Percentiles rank a stretch among this genome's conserved stretches.
Conservation (phyloP, 108 stramenopile genomes). For the Bacterosira constricta region DNA sequence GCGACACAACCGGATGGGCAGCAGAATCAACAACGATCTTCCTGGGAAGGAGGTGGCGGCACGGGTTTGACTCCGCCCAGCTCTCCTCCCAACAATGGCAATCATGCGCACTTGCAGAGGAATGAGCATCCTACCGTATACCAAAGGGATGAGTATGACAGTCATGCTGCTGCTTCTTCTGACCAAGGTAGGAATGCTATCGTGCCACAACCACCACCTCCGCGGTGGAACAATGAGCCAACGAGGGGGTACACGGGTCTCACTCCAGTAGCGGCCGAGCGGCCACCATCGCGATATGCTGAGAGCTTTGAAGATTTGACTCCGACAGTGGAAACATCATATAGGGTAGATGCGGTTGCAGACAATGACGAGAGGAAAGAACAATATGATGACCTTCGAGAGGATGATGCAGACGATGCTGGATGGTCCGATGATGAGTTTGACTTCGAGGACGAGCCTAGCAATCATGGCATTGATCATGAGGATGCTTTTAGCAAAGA, state of each 20-base stretch:
- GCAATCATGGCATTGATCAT: background rate
- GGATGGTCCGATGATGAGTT: slow-evolving; percentile 51
- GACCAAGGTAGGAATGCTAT: too few species aligned
- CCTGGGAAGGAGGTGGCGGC: slow-evolving; percentile 12
- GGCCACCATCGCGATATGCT: background rate
- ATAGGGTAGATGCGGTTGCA: background rate
- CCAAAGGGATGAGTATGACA: slow-evolving; percentile 18
- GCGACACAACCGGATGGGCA: slow-evolving; percentile 64
- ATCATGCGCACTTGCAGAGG: background rate
- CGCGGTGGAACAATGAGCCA: background rate
- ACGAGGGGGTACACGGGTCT: background rate
- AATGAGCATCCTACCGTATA: slow-evolving; percentile 9
- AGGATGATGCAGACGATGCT: slow-evolving; percentile 25
- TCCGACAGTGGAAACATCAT: background rate
- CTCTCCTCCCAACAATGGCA: background rate
- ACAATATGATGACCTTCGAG: background rate
- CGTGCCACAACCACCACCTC: too few species aligned
- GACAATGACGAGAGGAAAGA: background rate
- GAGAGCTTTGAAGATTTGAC: background rate
- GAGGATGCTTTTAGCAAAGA: background rate
- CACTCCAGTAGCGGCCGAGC: background rate
- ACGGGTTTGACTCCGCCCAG: slow-evolving; percentile 37
- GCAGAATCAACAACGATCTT: background rate
- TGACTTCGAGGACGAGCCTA: slow-evolving; percentile 39
- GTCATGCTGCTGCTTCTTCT: too few species aligned